Evolutionary conservation across 306 rosid species (phyloP).

Genomic region (Malus fusca): DNA sequence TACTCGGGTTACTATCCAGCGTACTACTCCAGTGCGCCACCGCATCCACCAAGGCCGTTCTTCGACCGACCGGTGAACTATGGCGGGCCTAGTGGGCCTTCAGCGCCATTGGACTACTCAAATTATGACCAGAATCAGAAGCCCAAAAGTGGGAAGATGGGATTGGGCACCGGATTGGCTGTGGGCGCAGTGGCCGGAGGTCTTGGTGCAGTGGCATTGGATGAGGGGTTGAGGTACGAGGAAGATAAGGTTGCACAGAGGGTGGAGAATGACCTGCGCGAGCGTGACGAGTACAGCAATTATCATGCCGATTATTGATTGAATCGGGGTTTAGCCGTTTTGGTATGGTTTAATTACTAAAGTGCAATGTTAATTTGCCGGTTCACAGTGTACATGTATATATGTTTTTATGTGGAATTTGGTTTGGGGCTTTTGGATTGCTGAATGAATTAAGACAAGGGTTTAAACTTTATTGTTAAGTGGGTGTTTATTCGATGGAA

Average conservation of each 20-base stretch:
- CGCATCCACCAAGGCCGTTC: constrained; percentile 55
- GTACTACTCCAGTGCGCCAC: constrained; percentile 51
- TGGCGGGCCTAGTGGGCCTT: constrained; percentile 38
- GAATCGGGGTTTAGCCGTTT: background rate
- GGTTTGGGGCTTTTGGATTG: background rate
- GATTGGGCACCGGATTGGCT: constrained; percentile 60
- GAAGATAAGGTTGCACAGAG: constrained; percentile 58
- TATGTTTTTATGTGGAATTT: background rate
- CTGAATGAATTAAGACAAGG: background rate
- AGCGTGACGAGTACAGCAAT: constrained; percentile 49
- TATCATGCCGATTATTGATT: constrained; percentile 30
- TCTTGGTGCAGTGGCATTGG: constrained; percentile 60
- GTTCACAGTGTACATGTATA: background rate
- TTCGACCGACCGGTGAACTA: constrained; percentile 41
- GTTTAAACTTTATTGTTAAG: constrained; percentile 1
- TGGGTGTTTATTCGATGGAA: background rate
- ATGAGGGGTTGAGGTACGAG: constrained; percentile 62
- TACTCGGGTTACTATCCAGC: constrained; percentile 48
- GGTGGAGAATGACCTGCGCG: constrained; percentile 43
- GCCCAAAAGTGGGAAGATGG: constrained; percentile 50
- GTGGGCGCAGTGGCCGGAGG: constrained; percentile 72
- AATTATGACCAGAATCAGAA: constrained; percentile 45
- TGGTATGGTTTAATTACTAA: constrained; percentile 3
- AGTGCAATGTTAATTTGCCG: background rate
- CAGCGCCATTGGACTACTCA: constrained; percentile 64